Evolutionary conservation across 331 rosid genomes (phyloP), one percentile per base, ranked within the genome.

Genomic region (Cucumis variabilis): DNA sequence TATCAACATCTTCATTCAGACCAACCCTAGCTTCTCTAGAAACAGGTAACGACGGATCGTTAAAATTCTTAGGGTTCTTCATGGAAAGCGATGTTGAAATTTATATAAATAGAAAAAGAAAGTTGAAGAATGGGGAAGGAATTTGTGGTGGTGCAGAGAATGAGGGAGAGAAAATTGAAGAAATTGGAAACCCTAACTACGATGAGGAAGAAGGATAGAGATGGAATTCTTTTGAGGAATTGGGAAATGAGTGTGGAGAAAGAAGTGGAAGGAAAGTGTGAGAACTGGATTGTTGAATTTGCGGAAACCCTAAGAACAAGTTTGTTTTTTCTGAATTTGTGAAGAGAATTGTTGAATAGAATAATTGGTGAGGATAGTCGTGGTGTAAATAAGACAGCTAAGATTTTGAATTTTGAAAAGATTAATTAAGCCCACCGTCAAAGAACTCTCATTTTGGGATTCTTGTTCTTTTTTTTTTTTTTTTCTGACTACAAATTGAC

Each of bases 51-150:
- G 27, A 19, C 8, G 93, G 90, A 55, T 94, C 96, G 65, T 90
- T 88, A 0, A 92, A 50, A 90, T 71, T 91, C 81, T 62, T 91
- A 53, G 86, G 16, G 89, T 88, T 92, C 91, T 90, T 94, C 95
- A 94, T 94, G 48, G 30, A 23, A 28, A 33, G 4, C 20, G 44
- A 50, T 73, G 75, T 48, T 23, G 41, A 11, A n/a, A 66, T 13
- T 33, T 20, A 28, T 24, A 25, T 17, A 78, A 51, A 50, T 23
- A 78, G 41, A 11, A 13, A 7, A 16, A 20, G n/a, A 9, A 74
- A 50, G 41, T 20, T 27, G 63, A 4, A 25, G 17, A 66, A 48
- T 2, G 7, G 21, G 33, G 72, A 77, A 13, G 9, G 24, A 53
- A 70, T 10, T 60, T 25, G 66, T 25, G 83, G n/a, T n/a, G n/a